Evolutionary conservation across 371 early-diverging fungal genomes (phyloP), one percentile per base, ranked within the genome.

Genomic region (Mucor velutinosus): DNA sequence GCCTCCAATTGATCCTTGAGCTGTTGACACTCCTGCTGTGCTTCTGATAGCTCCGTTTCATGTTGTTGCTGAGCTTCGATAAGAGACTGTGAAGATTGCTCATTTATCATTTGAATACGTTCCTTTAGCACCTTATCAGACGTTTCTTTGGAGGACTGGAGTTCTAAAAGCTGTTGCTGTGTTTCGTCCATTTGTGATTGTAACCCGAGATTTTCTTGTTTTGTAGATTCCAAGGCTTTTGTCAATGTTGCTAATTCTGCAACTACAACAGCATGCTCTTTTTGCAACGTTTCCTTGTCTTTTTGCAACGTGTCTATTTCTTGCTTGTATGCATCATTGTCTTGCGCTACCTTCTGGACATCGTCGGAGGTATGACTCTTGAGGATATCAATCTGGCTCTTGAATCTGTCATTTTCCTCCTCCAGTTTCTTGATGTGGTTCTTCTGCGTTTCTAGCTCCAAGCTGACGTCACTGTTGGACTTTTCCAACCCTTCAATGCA

Each of bases 311-410:
- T 23, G 35, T 64, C 39, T 19, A 64, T 14, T 27, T 30, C 39
- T 64, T 56, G 57, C 29, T 56, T 56, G 15, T 39, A 57, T 0
- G 8, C 21, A 4, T n/a, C 19, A 29, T 56, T 56, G 7, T 64
- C 57, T 33, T 64, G 57, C 19, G 64, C 57, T 39, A 64, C 43
- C 23, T 64, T 55, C 21, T 64, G 64, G n/a, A 64, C 43, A 27
- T 64, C 57, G 12, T 64, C 64, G 3, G 53, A 53, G 27, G 65
- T 65, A 19, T 43, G 23, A 33, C 41, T 45, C 21, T 65, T 65
- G 17, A 65, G 17, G 19, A 65, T 65, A 19, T 61, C 56, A 53
- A 67, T 37, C 23, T 61, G 56, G 17, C 32, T 23, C 41, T 30
- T 27, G 21, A 53, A 21, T 41, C 15, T 30, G 19, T 10, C n/a